Evolutionary conservation across 2,329 filamentous ascomycete species (phyloP).

Genomic region (Colletotrichum sansevieriae): DNA sequence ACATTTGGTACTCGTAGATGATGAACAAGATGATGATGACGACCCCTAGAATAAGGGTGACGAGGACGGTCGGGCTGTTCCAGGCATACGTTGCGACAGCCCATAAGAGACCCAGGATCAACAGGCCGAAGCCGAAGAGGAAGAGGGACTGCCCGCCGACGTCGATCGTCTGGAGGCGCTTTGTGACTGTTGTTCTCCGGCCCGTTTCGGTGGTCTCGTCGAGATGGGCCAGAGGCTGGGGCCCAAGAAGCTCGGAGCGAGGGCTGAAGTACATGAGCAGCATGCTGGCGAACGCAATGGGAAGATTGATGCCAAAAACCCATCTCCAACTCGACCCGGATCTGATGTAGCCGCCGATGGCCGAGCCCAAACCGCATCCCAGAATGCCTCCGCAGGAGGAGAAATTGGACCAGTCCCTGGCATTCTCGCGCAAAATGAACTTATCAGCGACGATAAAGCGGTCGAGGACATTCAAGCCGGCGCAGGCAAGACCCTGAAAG

Average conservation of each 20-base stretch:
- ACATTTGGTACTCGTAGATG: slow-evolving; percentile 67
- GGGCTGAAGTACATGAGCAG: slow-evolving; percentile 68
- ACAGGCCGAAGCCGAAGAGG: slow-evolving; percentile 64
- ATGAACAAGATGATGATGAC: slow-evolving; percentile 58
- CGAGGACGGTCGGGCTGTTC: slow-evolving; percentile 62
- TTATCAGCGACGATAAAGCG: slow-evolving; percentile 75
- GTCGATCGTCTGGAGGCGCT: slow-evolving; percentile 67
- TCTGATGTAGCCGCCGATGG: slow-evolving; percentile 71
- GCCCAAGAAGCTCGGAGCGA: slow-evolving; percentile 69
- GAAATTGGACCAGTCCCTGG: slow-evolving; percentile 73
- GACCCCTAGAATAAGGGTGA: slow-evolving; percentile 60
- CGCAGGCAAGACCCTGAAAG: slow-evolving; percentile 72
- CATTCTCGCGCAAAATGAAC: slow-evolving; percentile 71
- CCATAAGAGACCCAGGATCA: slow-evolving; percentile 69
- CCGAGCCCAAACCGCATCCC: slow-evolving; percentile 70
- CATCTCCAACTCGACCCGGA: slow-evolving; percentile 70
- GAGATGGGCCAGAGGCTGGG: slow-evolving; percentile 61
- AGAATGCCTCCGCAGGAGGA: slow-evolving; percentile 68
- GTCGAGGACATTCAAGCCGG: slow-evolving; percentile 71
- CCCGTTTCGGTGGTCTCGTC: slow-evolving; percentile 54
- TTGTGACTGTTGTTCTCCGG: slow-evolving; percentile 51
- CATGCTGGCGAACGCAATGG: slow-evolving; percentile 65
- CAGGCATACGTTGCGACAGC: slow-evolving; percentile 67
- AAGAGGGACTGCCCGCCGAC: slow-evolving; percentile 69
- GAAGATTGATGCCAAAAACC: slow-evolving; percentile 75